Base-by-base conservation (phyloP, 2,329 filamentous ascomycete genomes). In the Alternaria metachromatica region DNA sequence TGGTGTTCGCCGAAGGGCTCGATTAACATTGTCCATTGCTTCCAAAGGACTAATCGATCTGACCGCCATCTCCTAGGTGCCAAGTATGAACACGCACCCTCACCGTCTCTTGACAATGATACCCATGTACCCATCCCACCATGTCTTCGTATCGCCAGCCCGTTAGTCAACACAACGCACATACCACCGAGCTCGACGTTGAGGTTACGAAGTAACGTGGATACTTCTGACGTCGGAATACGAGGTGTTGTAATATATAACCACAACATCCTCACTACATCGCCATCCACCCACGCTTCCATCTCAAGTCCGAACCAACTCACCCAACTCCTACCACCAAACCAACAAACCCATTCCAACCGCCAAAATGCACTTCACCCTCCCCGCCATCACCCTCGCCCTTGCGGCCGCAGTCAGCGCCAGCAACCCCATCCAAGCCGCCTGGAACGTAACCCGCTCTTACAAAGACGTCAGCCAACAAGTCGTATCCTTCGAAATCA, bases 221-320 rank as follows among this genome's bases (percentile, higher is more conserved):
- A 20, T 55, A 55, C 51, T 55, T 55, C 51, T 43, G 51, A 55
- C 51, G 51, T 43, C 51, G 21, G 33, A 13, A 55, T 55, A 55
- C 51, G 51, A 55, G 51, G n/a, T 3, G 11, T 26, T 18, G 21
- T 8, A 13, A 26, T 55, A 55, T 43, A 55, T 43, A 55, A 55
- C 10, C n/a, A 55, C 15, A 3, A 0, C 7, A 25, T 43, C 51
- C 37, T 7, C 20, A 25, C 0, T 3, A n/a, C 30, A 15, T 2
- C 3, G 13, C 28, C 21, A 13, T 6, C 6, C 6, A 43, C 15
- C 6, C 51, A 55, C 41, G 33, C 4, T 6, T 13, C 11, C 33
- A 54, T 18, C 21, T 43, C 33, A 20, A 41, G 6, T 33, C 30
- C 13, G 30, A 13, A 54, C 20, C 20, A 12, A 7, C 15, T 18